Conservation (phyloP, 331 rosid species). For the Quercus lobata region DNA sequence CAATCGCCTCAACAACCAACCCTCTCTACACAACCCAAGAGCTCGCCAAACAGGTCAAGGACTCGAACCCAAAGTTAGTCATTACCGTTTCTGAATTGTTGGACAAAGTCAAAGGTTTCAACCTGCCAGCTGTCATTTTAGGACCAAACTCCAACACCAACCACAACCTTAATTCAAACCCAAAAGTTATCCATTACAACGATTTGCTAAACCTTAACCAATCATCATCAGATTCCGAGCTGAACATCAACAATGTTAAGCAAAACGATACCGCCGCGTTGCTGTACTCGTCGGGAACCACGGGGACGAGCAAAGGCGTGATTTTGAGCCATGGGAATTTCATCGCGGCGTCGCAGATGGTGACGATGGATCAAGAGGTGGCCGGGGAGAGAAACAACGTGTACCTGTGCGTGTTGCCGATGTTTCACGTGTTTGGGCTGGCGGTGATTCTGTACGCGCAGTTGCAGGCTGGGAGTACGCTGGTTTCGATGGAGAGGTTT, state of each 20-base stretch:
- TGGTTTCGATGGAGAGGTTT: conserved; percentile 52
- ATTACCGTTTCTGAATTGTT: conserved; percentile 51
- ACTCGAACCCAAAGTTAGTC: conserved; percentile 60
- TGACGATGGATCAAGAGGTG: conserved; percentile 47
- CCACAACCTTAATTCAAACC: background rate
- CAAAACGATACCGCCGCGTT: conserved; percentile 70
- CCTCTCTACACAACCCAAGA: conserved; percentile 64
- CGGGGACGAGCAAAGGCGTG: conserved; percentile 80
- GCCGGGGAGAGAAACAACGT: conserved; percentile 27
- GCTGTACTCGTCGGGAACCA: conserved; percentile 83
- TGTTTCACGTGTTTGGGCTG: conserved; percentile 83
- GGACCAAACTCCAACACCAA: background rate
- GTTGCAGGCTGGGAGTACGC: conserved; percentile 54
- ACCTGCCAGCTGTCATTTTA: conserved; percentile 49
- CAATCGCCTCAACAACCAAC: conserved; percentile 61
- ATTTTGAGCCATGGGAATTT: conserved; percentile 60
- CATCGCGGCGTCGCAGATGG: conserved; percentile 56
- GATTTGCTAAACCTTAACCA: conserved; percentile 23
- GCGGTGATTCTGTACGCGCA: conserved; percentile 43
- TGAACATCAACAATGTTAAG: conserved; percentile 30
- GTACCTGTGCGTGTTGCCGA: conserved; percentile 61
- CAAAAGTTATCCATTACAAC: conserved; percentile 22
- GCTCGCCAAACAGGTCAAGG: conserved; percentile 57
- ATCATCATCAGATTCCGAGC: conserved; percentile 37
- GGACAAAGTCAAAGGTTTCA: conserved; percentile 47